Conservation (phyloP, 306 rosid species). For the Pachyrhizus erosus region DNA sequence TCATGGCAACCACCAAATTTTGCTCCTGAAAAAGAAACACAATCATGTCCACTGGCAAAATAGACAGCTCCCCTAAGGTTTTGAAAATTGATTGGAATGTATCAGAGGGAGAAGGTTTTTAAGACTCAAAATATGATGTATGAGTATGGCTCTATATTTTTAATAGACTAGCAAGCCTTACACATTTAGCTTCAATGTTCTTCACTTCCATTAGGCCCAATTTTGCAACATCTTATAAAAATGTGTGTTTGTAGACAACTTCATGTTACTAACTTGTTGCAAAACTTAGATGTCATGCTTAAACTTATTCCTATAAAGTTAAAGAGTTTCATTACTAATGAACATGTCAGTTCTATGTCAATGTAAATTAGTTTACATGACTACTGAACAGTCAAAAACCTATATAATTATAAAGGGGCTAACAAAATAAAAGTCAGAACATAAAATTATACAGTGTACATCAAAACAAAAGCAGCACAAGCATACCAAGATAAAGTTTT, state of each 20-base stretch:
- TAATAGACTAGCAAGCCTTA: slow-evolving; percentile 6
- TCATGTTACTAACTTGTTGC: neutral
- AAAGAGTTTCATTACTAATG: neutral
- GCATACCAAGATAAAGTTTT: slow-evolving; percentile 89
- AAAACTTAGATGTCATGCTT: slow-evolving; percentile 15
- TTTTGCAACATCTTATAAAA: slow-evolving; percentile 3
- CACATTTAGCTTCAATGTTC: slow-evolving; percentile 15
- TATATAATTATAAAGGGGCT: slow-evolving; percentile 10
- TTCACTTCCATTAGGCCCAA: neutral
- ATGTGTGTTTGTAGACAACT: neutral
- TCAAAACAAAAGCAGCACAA: slow-evolving; percentile 26
- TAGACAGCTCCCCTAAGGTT: slow-evolving; percentile 19
- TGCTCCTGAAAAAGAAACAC: slow-evolving; percentile 68
- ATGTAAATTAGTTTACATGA: neutral
- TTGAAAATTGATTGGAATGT: neutral
- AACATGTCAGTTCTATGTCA: neutral
- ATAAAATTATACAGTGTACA: slow-evolving; percentile 14
- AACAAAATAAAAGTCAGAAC: slow-evolving; percentile 16
- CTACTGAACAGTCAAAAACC: slow-evolving; percentile 19
- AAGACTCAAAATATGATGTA: slow-evolving; percentile 13
- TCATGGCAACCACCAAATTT: slow-evolving; percentile 85
- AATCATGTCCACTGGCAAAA: slow-evolving; percentile 15
- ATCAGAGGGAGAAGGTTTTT: neutral
- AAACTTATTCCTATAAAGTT: neutral
- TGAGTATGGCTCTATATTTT: neutral